These are phyloP conservation scores for Kwoniella mangroviensis DNA, from an alignment of 768 basidiomycete genomes.

Conservation along the genomic window DNA sequence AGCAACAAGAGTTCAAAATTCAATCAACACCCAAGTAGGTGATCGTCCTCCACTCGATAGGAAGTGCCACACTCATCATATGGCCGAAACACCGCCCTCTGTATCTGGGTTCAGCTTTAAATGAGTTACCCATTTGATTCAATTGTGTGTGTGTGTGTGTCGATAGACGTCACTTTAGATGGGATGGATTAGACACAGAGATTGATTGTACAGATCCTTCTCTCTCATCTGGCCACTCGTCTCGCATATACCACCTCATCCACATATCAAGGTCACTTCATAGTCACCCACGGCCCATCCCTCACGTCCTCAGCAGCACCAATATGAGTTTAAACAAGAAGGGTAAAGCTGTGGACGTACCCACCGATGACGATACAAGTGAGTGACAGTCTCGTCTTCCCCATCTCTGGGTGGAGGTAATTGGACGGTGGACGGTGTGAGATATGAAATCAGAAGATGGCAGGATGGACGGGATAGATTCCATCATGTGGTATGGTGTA, in stretches of 20 bases:
- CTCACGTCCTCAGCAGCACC: not conserved
- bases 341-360: slow-evolving; percentile 26
- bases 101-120: not conserved
- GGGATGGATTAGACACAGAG: not conserved
- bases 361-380: slow-evolving; percentile 32
- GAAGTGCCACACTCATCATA: slow-evolving; percentile 1
- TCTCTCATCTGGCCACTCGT: not conserved
- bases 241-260: not conserved
- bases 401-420: not conserved
- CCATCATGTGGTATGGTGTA: too few relatives aligned
- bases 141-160: not conserved
- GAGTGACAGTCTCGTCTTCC: slow-evolving; percentile 10
- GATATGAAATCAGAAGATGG: too few relatives aligned
- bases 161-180: not conserved
- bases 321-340: slow-evolving; percentile 22
- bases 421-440: not conserved
- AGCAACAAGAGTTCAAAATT: not conserved
- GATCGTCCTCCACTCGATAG: slow-evolving; percentile 6
- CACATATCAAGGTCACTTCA: not conserved
- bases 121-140: not conserved
- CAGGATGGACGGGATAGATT: too few relatives aligned
- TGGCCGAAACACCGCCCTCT: not conserved
- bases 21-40: not conserved
- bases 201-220: not conserved
- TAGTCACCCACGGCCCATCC: not conserved